phyloP scores from a whole-genome alignment of 768 basidiomycete genomes.

The Hirschioporus abietinus region DNA sequence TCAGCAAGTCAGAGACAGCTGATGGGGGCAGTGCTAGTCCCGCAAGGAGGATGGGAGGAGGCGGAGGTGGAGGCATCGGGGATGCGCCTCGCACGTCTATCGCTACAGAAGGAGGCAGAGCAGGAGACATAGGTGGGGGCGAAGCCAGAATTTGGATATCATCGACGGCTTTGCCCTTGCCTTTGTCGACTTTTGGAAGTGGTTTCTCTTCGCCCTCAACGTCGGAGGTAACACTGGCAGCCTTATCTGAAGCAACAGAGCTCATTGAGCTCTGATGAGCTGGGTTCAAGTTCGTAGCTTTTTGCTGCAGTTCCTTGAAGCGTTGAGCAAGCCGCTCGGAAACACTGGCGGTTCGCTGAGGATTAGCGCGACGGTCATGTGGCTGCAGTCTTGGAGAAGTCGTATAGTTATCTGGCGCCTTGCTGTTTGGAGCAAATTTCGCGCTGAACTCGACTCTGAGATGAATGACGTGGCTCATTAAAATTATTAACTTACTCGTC shows the following conservation, averaged over 20 bases:
- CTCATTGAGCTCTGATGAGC: constrained; percentile 17
- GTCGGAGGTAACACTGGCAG: background rate
- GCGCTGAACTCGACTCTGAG: constrained; percentile 42
- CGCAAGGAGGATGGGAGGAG: constrained; percentile 63
- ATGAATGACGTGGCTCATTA: constrained; percentile 6
- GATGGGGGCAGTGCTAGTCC: constrained; percentile 64
- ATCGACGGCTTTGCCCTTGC: constrained; percentile 58
- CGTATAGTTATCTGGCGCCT: constrained; percentile 66
- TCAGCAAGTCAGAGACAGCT: constrained; percentile 63
- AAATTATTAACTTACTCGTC: constrained; percentile 67
- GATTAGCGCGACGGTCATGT: constrained; percentile 39
- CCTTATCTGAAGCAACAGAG: constrained; percentile 3
- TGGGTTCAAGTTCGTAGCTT: constrained; percentile 31
- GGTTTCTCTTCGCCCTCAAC: constrained; percentile 20
- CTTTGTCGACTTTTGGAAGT: constrained; percentile 67
- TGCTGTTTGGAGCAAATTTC: constrained; percentile 77
- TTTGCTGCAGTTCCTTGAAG: constrained; percentile 73
- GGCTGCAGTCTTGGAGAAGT: constrained; percentile 68
- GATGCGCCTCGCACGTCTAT: constrained; percentile 14
- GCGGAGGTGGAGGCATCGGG: constrained; percentile 34
- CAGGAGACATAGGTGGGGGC: constrained; percentile 54
- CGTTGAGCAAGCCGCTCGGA: constrained; percentile 84
- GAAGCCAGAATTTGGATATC: constrained; percentile 8
- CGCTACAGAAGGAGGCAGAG: constrained; percentile 41
- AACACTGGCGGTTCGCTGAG: constrained; percentile 68